Base-by-base conservation (phyloP, 2,329 filamentous ascomycete species). In the Leptographium wingfieldii region DNA sequence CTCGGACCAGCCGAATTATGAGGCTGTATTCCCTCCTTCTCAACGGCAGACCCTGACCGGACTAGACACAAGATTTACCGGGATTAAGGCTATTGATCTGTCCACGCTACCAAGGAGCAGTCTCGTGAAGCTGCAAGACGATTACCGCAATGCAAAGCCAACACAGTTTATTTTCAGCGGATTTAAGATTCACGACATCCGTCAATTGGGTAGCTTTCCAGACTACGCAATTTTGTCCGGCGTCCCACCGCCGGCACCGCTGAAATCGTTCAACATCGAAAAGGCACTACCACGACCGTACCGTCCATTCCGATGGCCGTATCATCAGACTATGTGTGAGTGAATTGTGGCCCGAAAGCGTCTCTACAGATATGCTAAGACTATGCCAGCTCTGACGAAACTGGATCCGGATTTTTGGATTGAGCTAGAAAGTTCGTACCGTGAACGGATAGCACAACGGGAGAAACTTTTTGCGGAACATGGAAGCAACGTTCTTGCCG, bases 321-420 rank as follows among this genome's bases (percentile, higher is more conserved):
- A 95, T 68, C 88, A 94, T 68, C 90, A 95, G 69, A 95, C 90
- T 0, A 95, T 95, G 90, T 88, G 89, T 92, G 80, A 66, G 85
- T 54, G 19, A 12, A 43, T 6, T 29, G 22, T 22, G 19, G n/a
- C 40, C 33, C 3, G 22, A 3, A 19, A 5, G n/a, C 4, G 31
- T 12, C 46, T 5, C 22, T 11, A n/a, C 16, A n/a, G n/a, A 43
- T 6, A 54, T 55, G 16, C 16, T 59, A 52, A 51, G 3, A 27
- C 31, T 35, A 12, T 22, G 3, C 3, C 62, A 94, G 88, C 89
- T 2, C 75, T 92, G 10, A 85, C 81, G 52, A 95, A 90, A 66
- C 74, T 94, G 70, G 88, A 95, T 63, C 75, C 84, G 0, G 85
- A 95, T 68, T 95, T 86, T 82, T 95, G 90, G 90, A 76, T 95